phyloP scores from a whole-genome alignment of 140 eudicot species.

The Senecio squalidus region DNA sequence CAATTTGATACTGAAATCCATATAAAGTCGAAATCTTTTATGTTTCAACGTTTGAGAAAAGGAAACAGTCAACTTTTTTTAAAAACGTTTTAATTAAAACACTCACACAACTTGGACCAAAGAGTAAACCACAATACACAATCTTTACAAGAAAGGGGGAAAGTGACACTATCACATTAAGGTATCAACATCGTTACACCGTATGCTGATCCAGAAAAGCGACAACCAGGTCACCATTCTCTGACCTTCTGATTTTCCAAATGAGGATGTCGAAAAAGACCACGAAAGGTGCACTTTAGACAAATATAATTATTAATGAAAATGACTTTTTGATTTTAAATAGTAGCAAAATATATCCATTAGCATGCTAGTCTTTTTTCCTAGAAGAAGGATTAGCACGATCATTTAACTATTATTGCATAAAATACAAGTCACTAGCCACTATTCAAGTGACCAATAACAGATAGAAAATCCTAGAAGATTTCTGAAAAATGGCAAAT shows the following conservation, averaged over 20 bases:
- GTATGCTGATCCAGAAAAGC: constrained; percentile 14
- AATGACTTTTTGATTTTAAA: not conserved
- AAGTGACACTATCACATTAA: constrained; percentile 2
- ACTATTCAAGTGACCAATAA: no score
- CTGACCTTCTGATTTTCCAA: not conserved
- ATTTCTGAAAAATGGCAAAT: no score
- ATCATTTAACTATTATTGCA: not conserved
- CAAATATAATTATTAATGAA: not conserved
- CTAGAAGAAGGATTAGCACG: not conserved
- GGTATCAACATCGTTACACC: constrained; percentile 24
- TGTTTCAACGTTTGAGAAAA: constrained; percentile 4
- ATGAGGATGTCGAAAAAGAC: constrained; percentile 10
- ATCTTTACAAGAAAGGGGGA: constrained; percentile 22
- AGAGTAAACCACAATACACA: constrained; percentile 8
- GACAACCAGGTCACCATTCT: not conserved
- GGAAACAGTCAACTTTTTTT: not conserved
- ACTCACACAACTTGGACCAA: constrained; percentile 22
- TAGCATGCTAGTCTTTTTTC: not conserved
- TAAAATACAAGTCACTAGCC: not conserved
- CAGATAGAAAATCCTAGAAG: no score
- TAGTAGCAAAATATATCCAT: not conserved
- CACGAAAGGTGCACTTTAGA: constrained; percentile 3
- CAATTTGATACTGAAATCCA: not conserved
- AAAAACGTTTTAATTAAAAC: not conserved
- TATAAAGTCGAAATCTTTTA: constrained; percentile 4